phyloP scores from a whole-genome alignment of 192 early-diverging fungal species.

The Coemansia sp. region DNA sequence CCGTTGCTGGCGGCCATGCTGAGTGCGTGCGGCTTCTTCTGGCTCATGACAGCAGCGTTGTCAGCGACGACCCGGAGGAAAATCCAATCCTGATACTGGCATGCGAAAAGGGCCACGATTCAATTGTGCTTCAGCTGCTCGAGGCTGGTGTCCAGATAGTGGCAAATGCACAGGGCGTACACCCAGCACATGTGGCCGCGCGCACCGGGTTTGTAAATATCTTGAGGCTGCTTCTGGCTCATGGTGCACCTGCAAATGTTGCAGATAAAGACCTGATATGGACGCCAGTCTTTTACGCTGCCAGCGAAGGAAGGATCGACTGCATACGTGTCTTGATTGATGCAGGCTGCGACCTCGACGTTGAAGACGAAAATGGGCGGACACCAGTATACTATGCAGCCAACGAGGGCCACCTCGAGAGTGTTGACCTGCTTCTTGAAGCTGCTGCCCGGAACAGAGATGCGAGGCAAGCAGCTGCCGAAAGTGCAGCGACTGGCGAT shows the following conservation, averaged over 20 bases:
- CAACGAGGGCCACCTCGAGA: conserved; percentile 84
- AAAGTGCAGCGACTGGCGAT: not conserved
- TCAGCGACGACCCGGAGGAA: conserved; percentile 39
- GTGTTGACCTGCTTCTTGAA: conserved; percentile 71
- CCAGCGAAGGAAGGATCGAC: conserved; percentile 82
- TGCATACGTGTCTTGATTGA: conserved; percentile 78
- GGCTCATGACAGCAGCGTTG: conserved; percentile 59
- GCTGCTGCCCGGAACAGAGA: conserved; percentile 24
- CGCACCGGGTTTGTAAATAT: conserved; percentile 78
- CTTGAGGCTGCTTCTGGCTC: conserved; percentile 66
- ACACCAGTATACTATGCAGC: conserved; percentile 88
- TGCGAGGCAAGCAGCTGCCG: conserved; percentile 15
- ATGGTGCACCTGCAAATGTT: conserved; percentile 72
- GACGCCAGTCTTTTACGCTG: conserved; percentile 96
- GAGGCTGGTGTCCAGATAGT: conserved; percentile 70
- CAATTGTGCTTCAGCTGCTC: conserved; percentile 81
- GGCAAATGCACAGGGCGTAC: conserved; percentile 76
- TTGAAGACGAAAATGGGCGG: conserved; percentile 81
- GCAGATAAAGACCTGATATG: conserved; percentile 90
- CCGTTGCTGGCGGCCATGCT: conserved; percentile 79
- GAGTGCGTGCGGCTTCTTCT: conserved; percentile 75
- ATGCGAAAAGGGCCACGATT: conserved; percentile 86
- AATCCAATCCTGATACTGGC: conserved; percentile 78
- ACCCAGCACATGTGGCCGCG: conserved; percentile 85
- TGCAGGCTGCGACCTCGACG: conserved; percentile 68